Evolutionary conservation across 208 protist genomes (phyloP), one percentile per base, ranked within the genome.

Genomic region (Wallacemonas collosoma): DNA sequence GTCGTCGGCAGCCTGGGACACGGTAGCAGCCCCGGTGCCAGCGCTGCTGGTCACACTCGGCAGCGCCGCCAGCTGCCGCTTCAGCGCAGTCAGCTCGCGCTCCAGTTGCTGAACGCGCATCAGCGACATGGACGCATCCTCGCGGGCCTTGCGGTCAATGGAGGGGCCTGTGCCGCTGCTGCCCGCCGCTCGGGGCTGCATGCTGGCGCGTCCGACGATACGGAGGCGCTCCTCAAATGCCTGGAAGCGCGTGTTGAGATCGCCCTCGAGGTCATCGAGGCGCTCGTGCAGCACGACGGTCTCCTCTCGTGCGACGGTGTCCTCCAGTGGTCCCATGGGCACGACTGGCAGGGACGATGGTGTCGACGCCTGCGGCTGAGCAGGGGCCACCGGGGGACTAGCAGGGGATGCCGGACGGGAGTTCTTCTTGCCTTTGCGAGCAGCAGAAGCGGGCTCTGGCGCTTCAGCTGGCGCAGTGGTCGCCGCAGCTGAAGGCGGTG

Each of bases 41-140:
- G 2, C 39, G 47, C 5, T 48, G 44, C 5, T 67, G 62, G 62
- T 41, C 2, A 7, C 43, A 53, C 41, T 54, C 35, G 66, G 35
- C 43, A 58, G 2, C 36, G 39, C 36, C 3, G 47, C 43, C 57
- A 77, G 71, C 56, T 81, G 61, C 11, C 85, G 84, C 62, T 81
- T 72, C 62, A 96, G 78, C 43, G 68, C 68, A 14, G 53, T 51
- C 14, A 96, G 62, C 54, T 96, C 91, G n/a, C 79, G 80, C 72
- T 94, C 87, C 64, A 96, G 47, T 66, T 92, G 80, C 82, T 94
- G 88, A 39, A 93, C 77, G 9, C 91, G 82, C 91, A 94, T 94
- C 9, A 94, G 80, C 12, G 89, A 94, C 55, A 90, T 58, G 47
- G 91, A 86, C 40, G 87, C 87, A 75, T 96, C 91, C 76, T 96